A percentile compares a stretch with the other conserved stretches of the same genome.
These are phyloP conservation scores for Wickerhamomyces tratensis DNA, from an alignment of 805 yeast genomes.

Conservation along the genomic window DNA sequence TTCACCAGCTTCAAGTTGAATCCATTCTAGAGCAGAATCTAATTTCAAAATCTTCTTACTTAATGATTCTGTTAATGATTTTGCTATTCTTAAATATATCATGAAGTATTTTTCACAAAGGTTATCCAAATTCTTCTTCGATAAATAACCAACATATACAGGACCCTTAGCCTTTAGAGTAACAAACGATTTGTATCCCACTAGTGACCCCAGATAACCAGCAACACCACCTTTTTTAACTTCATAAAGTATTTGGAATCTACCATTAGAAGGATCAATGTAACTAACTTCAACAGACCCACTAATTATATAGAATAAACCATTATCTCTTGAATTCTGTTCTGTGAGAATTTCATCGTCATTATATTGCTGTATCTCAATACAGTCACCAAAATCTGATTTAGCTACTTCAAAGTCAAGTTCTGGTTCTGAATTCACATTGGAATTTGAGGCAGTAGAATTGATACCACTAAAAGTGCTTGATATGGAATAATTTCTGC, in stretches of 20 bases:
- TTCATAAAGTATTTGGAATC: conserved; percentile 39
- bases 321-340: conserved; percentile 60
- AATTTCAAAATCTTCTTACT: conserved; percentile 61
- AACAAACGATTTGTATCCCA: conserved; percentile 74
- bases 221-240: conserved; percentile 75
- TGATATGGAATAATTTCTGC: conserved; percentile 9
- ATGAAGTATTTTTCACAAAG: conserved; percentile 69
- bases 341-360: conserved; percentile 49
- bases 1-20: conserved; percentile 82
- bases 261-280: conserved; percentile 20
- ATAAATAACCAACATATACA: conserved; percentile 61
- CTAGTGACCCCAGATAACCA: conserved; percentile 74
- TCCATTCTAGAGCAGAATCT: conserved; percentile 94
- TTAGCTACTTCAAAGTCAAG: conserved; percentile 42
- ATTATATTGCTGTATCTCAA: conserved; percentile 45
- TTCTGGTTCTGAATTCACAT: not conserved
- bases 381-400: conserved; percentile 44
- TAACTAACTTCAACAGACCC: conserved; percentile 64
- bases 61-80: conserved; percentile 54
- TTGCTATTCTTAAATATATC: conserved; percentile 71
- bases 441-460: conserved; percentile 1
- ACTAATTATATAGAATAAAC: conserved; percentile 70
- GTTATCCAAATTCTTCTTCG: conserved; percentile 51
- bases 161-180: conserved; percentile 53
- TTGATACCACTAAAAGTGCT: conserved; percentile 13